Evolutionary conservation across 179 eudicot genomes (phyloP).

Genomic region (Corrigiola litoralis): DNA sequence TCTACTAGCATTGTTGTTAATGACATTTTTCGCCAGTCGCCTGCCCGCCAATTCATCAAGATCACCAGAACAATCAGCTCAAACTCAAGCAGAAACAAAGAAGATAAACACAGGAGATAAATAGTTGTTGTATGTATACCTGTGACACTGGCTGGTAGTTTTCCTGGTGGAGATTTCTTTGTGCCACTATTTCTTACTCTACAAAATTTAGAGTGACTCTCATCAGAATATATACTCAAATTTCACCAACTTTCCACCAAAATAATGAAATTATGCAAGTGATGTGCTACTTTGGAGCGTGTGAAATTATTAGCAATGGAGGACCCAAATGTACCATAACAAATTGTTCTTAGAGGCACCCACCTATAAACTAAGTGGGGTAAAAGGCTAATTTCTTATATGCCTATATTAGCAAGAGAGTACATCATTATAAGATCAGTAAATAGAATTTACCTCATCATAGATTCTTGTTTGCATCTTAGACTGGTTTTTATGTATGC

Average conservation of each 20-base stretch:
- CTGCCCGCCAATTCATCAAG: conserved; percentile 24
- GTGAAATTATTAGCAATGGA: background rate
- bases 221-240: conserved; percentile 2
- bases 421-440: background rate
- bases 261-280: too few relatives aligned
- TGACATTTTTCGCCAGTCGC: conserved; percentile 88
- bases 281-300: conserved; percentile 21
- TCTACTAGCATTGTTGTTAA: conserved; percentile 79
- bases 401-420: background rate
- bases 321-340: background rate
- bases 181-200: conserved; percentile 49
- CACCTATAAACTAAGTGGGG: too few relatives aligned
- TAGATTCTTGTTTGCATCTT: conserved; percentile 75
- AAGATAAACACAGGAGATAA: background rate
- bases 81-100: background rate
- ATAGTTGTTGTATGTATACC: conserved; percentile 23
- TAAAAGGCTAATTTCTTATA: too few relatives aligned
- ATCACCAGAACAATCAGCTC: background rate
- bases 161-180: conserved; percentile 63
- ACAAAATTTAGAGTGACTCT: conserved; percentile 13
- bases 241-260: background rate
- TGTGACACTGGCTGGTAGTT: conserved; percentile 39
- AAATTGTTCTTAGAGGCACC: background rate
- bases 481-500: conserved; percentile 59
- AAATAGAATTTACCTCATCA: conserved; percentile 45